A percentile compares a stretch with the other conserved stretches of the same genome.
These are phyloP conservation scores for Fusarium irregulare DNA, from an alignment of 2,329 filamentous ascomycete genomes.

Conservation along the genomic window DNA sequence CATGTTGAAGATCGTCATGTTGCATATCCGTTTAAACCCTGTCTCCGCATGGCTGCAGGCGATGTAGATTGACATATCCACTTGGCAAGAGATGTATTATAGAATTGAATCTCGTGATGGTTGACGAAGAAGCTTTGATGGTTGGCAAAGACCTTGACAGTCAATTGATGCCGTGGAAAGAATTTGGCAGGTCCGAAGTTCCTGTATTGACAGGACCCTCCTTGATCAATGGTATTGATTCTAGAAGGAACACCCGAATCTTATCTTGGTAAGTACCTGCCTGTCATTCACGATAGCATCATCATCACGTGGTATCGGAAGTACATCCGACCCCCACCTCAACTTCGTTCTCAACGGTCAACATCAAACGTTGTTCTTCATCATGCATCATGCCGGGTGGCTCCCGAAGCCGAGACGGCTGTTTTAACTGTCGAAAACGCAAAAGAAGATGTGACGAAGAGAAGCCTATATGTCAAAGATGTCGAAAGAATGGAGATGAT, in stretches of 20 bases:
- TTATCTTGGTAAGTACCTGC: not conserved
- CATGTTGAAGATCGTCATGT: conserved; percentile 5
- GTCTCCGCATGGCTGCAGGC: conserved; percentile 28
- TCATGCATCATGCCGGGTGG: conserved; percentile 40
- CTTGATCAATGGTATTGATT: not conserved
- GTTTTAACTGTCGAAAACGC: conserved; percentile 61
- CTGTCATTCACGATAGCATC: not conserved
- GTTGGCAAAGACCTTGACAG: not conserved
- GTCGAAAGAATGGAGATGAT: conserved; percentile 23
- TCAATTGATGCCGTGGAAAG: not conserved
- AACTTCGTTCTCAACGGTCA: not conserved
- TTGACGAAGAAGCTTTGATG: not conserved
- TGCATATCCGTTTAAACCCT: conserved; percentile 16
- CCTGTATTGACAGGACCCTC: not conserved
- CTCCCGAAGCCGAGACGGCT: conserved; percentile 46
- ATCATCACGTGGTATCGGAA: conserved; percentile 23
- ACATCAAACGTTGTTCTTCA: not conserved
- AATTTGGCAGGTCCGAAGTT: not conserved
- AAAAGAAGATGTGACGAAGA: conserved; percentile 60
- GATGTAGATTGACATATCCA: conserved; percentile 6
- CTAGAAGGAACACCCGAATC: not conserved
- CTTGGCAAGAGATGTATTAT: not conserved
- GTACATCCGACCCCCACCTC: conserved; percentile 12
- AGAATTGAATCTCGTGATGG: not conserved
- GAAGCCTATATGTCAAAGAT: conserved; percentile 35